Conservation (phyloP, 2,329 filamentous ascomycete genomes). For the Cercospora citrullina region DNA sequence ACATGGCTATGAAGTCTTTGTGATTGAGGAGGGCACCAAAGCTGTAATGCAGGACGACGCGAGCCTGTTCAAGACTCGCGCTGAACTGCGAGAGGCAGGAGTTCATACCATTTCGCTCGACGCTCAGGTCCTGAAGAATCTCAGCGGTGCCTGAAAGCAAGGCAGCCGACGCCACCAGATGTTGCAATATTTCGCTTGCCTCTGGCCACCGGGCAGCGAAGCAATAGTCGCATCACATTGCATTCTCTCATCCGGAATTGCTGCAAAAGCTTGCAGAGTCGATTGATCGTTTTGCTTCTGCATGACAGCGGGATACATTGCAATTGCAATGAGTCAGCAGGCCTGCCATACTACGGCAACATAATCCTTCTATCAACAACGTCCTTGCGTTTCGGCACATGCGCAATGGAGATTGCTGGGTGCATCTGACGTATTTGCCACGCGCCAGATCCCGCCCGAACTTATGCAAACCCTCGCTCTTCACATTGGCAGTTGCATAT, state of each 20-base stretch:
- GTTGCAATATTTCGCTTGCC: neutral
- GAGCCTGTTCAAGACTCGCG: conserved; percentile 58
- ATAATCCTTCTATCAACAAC: neutral
- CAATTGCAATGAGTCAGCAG: neutral
- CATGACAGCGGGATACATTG: neutral
- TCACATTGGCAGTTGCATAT: neutral
- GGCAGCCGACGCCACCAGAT: neutral
- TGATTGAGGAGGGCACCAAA: conserved; percentile 76
- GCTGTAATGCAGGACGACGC: conserved; percentile 64
- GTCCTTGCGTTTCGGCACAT: neutral
- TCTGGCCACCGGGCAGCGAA: neutral
- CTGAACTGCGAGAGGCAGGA: conserved; percentile 17
- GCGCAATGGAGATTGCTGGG: neutral
- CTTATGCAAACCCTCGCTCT: neutral
- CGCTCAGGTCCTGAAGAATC: conserved; percentile 7
- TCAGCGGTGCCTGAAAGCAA: conserved; percentile 3
- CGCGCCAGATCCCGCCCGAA: neutral
- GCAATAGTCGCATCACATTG: neutral
- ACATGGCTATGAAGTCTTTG: conserved; percentile 73
- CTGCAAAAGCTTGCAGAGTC: neutral
- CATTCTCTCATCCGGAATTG: neutral
- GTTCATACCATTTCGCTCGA: conserved; percentile 18
- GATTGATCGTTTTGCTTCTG: neutral
- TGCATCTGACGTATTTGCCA: neutral
- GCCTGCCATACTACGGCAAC: neutral